phyloP scores from a whole-genome alignment of 306 rosid species.

The Herpetospermum pedunculosum region DNA sequence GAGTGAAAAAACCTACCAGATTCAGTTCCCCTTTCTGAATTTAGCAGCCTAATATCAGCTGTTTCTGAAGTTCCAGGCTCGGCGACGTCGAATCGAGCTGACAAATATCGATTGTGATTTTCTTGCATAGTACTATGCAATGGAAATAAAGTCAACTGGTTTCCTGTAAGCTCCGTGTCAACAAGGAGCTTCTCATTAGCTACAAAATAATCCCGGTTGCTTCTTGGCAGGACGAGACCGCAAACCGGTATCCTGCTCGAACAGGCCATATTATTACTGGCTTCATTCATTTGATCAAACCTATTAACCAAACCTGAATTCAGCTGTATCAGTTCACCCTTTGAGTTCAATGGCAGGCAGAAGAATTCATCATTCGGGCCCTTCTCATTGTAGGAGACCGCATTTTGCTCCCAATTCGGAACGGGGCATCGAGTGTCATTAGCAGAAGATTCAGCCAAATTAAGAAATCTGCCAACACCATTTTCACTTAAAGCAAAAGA shows the following conservation, averaged over 20 bases:
- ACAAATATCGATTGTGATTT: conserved; percentile 23
- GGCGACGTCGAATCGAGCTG: conserved; percentile 44
- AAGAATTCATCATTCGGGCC: conserved; percentile 28
- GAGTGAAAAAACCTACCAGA: conserved; percentile 30
- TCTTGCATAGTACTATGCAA: conserved; percentile 18
- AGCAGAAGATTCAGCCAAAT: conserved; percentile 27
- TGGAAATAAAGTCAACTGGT: conserved; percentile 34
- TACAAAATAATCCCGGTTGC: conserved; percentile 29
- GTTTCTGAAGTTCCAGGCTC: conserved; percentile 34
- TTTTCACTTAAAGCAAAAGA: conserved; percentile 31
- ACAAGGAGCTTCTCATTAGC: conserved; percentile 25
- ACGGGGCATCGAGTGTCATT: conserved; percentile 26
- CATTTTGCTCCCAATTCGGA: conserved; percentile 37
- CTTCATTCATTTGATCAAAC: conserved; percentile 30
- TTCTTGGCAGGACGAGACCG: conserved; percentile 18
- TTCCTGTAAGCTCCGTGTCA: conserved; percentile 35
- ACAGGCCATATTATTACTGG: conserved; percentile 21
- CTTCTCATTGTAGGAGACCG: conserved; percentile 24
- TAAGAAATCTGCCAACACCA: conserved; percentile 28
- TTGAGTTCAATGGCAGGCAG: conserved; percentile 93
- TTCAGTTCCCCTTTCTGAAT: conserved; percentile 31
- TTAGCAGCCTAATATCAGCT: conserved; percentile 32
- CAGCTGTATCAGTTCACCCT: conserved; percentile 72
- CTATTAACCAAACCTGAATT: conserved; percentile 39
- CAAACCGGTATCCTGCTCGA: conserved; percentile 31